Percentiles rank a stretch among this genome's conserved stretches.
Evolutionary conservation across 768 basidiomycete species (phyloP).

Genomic region (Amanita phalloides): DNA sequence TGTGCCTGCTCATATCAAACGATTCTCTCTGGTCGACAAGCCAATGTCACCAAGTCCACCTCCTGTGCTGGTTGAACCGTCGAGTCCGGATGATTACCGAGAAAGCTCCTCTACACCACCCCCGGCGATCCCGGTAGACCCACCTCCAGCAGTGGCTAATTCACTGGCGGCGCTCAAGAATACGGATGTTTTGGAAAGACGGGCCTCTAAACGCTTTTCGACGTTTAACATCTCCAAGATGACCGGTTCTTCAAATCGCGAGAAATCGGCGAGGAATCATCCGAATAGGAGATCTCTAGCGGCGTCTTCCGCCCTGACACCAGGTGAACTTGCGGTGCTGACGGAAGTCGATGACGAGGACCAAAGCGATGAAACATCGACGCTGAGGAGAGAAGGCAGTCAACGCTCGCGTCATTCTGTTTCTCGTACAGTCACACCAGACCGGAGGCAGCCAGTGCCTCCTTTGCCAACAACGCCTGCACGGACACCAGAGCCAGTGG

Average conservation of each 20-base stretch:
- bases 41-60: conserved; percentile 39
- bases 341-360: conserved; percentile 69
- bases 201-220: conserved; percentile 94
- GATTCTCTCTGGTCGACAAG: conserved; percentile 71
- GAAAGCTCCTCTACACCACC: conserved; percentile 27
- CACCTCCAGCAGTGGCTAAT: conserved; percentile 56
- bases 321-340: conserved; percentile 62
- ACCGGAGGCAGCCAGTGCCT: conserved; percentile 33
- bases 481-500: conserved; percentile 26
- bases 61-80: conserved; percentile 42
- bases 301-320: conserved; percentile 49
- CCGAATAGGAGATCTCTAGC: conserved; percentile 61
- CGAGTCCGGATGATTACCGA: conserved; percentile 29
- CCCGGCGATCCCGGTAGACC: conserved; percentile 23
- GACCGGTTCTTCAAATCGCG: conserved; percentile 48
- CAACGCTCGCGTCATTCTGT: conserved; percentile 16
- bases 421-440: conserved; percentile 28
- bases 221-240: conserved; percentile 93
- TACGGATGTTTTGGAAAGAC: conserved; percentile 75
- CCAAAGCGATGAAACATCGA: conserved; percentile 1
- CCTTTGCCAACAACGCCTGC: conserved; percentile 36
- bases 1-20: conserved; percentile 62
- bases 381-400: conserved; percentile 17
- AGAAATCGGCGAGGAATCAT: conserved; percentile 37
- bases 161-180: conserved; percentile 85